Conservation (phyloP, 306 rosid species). For the Malus fusca region DNA sequence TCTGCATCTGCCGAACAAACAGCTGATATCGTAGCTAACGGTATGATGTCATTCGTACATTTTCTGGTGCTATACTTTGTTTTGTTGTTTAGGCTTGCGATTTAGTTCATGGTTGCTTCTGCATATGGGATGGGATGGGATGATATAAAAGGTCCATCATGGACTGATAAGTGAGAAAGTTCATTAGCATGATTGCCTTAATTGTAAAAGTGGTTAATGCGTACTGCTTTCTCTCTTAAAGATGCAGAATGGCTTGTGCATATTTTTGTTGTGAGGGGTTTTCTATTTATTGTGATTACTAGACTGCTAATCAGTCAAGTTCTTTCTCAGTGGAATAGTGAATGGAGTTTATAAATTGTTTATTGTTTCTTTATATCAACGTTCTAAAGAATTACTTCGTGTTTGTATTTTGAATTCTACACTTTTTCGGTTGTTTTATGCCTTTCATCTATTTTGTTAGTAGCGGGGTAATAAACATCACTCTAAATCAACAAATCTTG, state of each 20-base stretch:
- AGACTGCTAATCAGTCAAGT: too few species aligned
- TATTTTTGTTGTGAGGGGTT: not conserved
- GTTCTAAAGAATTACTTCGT: not conserved
- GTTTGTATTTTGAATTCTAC: not conserved
- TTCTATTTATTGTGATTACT: not conserved
- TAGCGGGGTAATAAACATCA: not conserved
- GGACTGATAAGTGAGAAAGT: not conserved
- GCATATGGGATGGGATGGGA: not conserved
- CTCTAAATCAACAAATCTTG: not conserved
- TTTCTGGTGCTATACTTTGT: not conserved
- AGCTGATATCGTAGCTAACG: constrained; percentile 32
- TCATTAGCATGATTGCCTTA: not conserved
- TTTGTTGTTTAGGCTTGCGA: not conserved
- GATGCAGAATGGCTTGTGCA: not conserved
- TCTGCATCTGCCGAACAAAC: constrained; percentile 24
- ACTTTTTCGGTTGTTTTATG: not conserved
- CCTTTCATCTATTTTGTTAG: not conserved
- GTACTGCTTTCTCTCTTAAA: not conserved
- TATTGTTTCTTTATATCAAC: not conserved
- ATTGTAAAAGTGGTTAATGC: not conserved
- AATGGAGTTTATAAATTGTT: too few species aligned
- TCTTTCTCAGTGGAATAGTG: not conserved
- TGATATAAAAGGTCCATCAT: not conserved
- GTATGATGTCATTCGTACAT: constrained; percentile 14
- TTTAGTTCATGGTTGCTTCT: not conserved